Evolutionary conservation across 2,329 filamentous ascomycete genomes (phyloP).

Genomic region (Emmonsia crescens): DNA sequence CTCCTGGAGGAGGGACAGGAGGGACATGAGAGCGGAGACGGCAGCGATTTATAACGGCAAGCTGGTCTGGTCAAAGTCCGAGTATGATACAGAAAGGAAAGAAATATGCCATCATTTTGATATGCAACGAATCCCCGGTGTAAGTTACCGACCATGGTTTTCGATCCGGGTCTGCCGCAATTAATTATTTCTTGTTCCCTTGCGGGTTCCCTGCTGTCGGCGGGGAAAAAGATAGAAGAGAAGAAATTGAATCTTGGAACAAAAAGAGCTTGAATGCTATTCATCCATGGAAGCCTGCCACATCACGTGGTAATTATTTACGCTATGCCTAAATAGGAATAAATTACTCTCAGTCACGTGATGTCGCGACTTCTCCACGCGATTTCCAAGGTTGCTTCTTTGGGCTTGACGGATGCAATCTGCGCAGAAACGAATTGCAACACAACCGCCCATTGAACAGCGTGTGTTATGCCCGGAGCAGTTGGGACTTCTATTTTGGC

Average conservation of each 20-base stretch:
- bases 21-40: not conserved
- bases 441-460: not conserved
- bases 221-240: not conserved
- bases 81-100: constrained; percentile 65
- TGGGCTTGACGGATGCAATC: not conserved
- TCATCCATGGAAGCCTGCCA: too few relatives aligned
- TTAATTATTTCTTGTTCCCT: not conserved
- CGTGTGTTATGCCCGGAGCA: not conserved
- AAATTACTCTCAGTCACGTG: constrained; percentile 4
- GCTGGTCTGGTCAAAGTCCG: constrained; percentile 40
- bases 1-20: not conserved
- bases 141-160: constrained; percentile 22
- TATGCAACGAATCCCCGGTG: constrained; percentile 23
- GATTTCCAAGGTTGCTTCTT: not conserved
- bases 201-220: not conserved
- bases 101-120: constrained; percentile 28
- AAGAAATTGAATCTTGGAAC: not conserved
- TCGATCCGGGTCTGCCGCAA: constrained; percentile 2
- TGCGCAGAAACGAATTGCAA: too few relatives aligned
- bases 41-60: not conserved
- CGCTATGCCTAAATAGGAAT: not conserved
- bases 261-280: not conserved
- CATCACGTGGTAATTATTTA: not conserved
- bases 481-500: not conserved
- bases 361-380: constrained; percentile 7